A percentile compares a stretch with the other conserved stretches of the same genome.
Evolutionary conservation across 345 rosid genomes (phyloP).

Genomic region (Euphorbia tirucalli): DNA sequence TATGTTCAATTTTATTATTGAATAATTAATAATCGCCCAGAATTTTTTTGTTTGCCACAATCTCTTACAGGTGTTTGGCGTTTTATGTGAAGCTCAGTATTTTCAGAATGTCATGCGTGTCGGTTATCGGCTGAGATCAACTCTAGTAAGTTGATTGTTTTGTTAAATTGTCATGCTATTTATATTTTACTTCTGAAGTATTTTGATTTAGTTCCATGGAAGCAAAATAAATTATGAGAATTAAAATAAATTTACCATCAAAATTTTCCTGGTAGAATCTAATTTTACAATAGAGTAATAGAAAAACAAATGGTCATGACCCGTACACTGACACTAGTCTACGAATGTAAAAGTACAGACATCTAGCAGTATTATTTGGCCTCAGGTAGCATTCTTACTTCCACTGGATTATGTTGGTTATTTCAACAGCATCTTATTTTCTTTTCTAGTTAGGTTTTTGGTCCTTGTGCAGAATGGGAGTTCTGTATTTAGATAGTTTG

Average conservation of each 20-base stretch:
- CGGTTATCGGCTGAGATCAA: conserved; percentile 87
- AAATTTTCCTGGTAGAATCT: not conserved
- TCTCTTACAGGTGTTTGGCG: conserved; percentile 74
- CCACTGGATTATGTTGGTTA: not conserved
- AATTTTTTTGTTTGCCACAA: conserved; percentile 16
- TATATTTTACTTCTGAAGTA: not conserved
- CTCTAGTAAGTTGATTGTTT: conserved; percentile 60
- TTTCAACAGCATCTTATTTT: conserved; percentile 5
- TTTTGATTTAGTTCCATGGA: not conserved
- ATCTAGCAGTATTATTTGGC: not conserved
- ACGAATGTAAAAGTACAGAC: not conserved
- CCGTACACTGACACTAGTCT: no score
- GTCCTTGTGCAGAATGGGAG: not conserved
- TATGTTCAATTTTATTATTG: not conserved
- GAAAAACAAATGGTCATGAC: not conserved
- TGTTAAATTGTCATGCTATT: not conserved
- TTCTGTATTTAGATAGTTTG: conserved; percentile 12
- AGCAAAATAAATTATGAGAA: not conserved
- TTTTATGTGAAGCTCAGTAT: conserved; percentile 92
- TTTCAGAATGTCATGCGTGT: conserved; percentile 99
- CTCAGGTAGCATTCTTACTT: not conserved
- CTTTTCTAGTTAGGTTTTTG: not conserved
- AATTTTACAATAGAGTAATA: not conserved
- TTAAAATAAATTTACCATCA: not conserved
- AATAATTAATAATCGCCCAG: not conserved